Evolutionary conservation across 192 early-diverging fungal species (phyloP), one percentile per base, ranked within the genome.

Genomic region (Neocallimastix lanati): DNA sequence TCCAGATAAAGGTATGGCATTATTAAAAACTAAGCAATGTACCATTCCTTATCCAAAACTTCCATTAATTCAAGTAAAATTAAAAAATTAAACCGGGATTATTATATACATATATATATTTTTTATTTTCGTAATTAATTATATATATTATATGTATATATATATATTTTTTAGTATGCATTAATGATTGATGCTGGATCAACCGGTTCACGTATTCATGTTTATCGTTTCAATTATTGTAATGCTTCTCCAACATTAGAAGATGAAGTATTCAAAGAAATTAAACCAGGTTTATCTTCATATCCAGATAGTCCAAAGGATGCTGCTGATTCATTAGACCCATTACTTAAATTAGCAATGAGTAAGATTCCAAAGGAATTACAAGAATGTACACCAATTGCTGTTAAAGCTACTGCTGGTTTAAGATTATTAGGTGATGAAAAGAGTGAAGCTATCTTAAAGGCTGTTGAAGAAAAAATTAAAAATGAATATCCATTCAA

Each of bases 171-270:
- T n/a, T 38, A 99, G 82, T 96, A 96, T 85, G 95, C 92, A 30
- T 84, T 99, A 28, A 96, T 99, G 92, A 80, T 99, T 28, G 97
- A 99, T 81, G 97, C 97, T 28, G 97, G 97, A 4, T 97, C 95
- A 6, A 96, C 95, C 25, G 97, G 96, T 38, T 97, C 96, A 12
- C 95, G 97, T n/a, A 94, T 99, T 81, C 97, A 99, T 83, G 93
- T 96, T 76, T 99, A 98, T 88, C 88, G 90, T 81, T 99, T 99
- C 88, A 95, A 96, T 85, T 91, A 94, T 86, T 99, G 97, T 86
- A 92, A 94, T 79, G 58, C 77, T 11, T 83, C 87, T 4, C 94
- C 95, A 0, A 90, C 92, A 80, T 85, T 98, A 77, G 97, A 98
- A 79, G 87, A 93, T 81, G 97, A 99, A 83, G 85, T 95, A 28